Base-by-base conservation (phyloP, 441 rosid genomes). In the Adansonia gregorii region DNA sequence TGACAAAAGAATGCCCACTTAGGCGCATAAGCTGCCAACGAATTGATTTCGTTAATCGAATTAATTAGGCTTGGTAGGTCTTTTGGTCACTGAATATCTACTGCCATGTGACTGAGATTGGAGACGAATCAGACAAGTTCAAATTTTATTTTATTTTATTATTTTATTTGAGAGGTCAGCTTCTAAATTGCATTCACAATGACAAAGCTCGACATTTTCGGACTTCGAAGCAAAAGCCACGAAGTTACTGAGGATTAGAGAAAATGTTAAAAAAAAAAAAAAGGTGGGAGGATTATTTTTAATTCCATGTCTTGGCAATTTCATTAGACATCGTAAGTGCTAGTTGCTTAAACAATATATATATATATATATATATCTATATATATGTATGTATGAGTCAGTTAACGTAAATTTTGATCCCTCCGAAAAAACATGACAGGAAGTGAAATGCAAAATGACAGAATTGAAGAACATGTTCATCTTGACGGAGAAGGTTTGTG, bases 391-490 rank as follows among this genome's bases (percentile, higher is more conserved):
- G 27, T 24, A 24, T 24, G 27, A 24, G 27, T 24, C 27, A 24
- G 27, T 24, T 24, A 24, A 24, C 27, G 27, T 24, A 24, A 24
- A 24, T 24, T 24, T 24, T 24, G 27, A 24, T 24, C 27, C 27
- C 27, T 24, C 27, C 27, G 27, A 24, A 24, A 0, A 46, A 58
- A 46, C 41, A 65, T 20, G 22, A 39, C 9, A 11, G 15, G 24
- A 43, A 75, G 20, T 35, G 22, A 64, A 48, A 64, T 24, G 27
- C 1, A 24, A 24, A 24, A 24, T 31, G 78, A 75, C 46, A 67
- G 72, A 67, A 6, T 64, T 24, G 27, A 24, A 24, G 27, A 54
- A 58, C 64, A 58, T 60, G 65, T 60, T 19, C 0, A 17, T 59
- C 35, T 22, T 60, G n/a, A 24, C 24, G 39, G 65, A 60, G 64